Evolutionary conservation across 768 basidiomycete genomes (phyloP), one percentile per base, ranked within the genome.

Genomic region (Tubosaeta sp.): DNA sequence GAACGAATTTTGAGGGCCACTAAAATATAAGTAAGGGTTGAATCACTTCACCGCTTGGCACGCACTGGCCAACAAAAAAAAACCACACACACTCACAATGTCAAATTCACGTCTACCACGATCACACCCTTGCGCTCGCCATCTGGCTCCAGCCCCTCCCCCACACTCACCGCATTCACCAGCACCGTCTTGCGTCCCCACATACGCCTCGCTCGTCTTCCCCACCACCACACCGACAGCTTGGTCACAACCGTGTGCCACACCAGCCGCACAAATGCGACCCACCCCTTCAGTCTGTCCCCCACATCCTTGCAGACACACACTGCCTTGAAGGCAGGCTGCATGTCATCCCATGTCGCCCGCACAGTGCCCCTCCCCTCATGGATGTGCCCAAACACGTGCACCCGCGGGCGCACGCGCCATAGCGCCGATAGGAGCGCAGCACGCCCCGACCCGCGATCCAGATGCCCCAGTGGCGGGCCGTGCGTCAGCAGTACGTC

Each of bases 401-500:
- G 69, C n/a, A 73, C 22, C 44, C 56, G 46, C 1, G 74, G 76
- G 25, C 63, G 59, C 14, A 73, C 56, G 10, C 58, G 57, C 72
- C 70, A 70, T 0, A 74, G 38, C 1, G 61, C 65, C 1, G 40
- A 52, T 24, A 73, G 56, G 22, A 77, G 67, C 5, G 57, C 65
- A 2, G 48, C 36, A 45, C 75, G 75, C 2, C 73, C 75, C 11
- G 46, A 40, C 6, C 51, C 46, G 22, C 46, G 39, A 40, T 73
- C 73, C 14, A 69, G 59, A 55, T 75, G 73, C 4, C 55, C 54
- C 21, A 56, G 38, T 1, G 73, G 74, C 0, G 76, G 75, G 0
- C 76, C 73, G 38, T 76, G 76, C 0, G 75, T 76, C 36, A 76
- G 54, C 25, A 78, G 68, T 14, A 77, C 62, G 52, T 77, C 75